These are phyloP conservation scores for Teratosphaeria gauchensis DNA, from an alignment of 2,329 filamentous ascomycete species.

Conservation along the genomic window DNA sequence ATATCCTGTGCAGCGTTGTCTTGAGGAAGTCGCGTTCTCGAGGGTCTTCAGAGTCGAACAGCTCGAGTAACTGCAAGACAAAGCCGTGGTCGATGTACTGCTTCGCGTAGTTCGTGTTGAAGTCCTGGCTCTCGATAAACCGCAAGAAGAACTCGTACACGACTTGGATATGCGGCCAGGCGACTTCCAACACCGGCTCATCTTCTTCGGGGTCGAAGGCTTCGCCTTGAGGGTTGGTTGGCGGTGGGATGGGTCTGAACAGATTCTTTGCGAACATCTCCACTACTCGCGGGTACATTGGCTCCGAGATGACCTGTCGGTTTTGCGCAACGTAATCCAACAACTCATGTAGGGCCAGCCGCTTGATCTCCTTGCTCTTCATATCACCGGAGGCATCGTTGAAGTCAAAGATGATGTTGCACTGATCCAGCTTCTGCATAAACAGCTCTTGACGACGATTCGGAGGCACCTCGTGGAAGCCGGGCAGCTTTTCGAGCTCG, in stretches of 20 bases:
- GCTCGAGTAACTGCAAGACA: conserved; percentile 85
- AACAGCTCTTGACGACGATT: conserved; percentile 93
- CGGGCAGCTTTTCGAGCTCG: conserved; percentile 92
- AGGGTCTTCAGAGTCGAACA: conserved; percentile 97
- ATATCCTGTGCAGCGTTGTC: conserved; percentile 94
- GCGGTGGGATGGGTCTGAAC: conserved; percentile 92
- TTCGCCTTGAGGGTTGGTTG: conserved; percentile 94
- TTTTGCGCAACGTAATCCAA: conserved; percentile 98
- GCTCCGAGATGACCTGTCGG: conserved; percentile 93
- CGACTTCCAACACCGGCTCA: conserved; percentile 93
- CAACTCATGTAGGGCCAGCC: conserved; percentile 86
- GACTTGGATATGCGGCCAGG: conserved; percentile 98
- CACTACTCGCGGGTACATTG: conserved; percentile 96
- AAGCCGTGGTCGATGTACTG: conserved; percentile 98
- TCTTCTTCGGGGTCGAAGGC: conserved; percentile 98
- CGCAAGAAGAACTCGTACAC: conserved; percentile 98
- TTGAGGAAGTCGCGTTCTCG: conserved; percentile 95
- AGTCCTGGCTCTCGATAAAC: conserved; percentile 98
- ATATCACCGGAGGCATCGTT: conserved; percentile 97
- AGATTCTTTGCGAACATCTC: conserved; percentile 99
- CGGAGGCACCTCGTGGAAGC: conserved; percentile 94
- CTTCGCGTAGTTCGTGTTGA: conserved; percentile 99
- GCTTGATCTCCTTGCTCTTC: conserved; percentile 99
- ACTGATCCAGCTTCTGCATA: conserved; percentile 99
- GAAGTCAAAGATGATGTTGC: conserved; percentile 99